Evolutionary conservation across 768 basidiomycete genomes (phyloP).

Genomic region (Auricularia cornea): DNA sequence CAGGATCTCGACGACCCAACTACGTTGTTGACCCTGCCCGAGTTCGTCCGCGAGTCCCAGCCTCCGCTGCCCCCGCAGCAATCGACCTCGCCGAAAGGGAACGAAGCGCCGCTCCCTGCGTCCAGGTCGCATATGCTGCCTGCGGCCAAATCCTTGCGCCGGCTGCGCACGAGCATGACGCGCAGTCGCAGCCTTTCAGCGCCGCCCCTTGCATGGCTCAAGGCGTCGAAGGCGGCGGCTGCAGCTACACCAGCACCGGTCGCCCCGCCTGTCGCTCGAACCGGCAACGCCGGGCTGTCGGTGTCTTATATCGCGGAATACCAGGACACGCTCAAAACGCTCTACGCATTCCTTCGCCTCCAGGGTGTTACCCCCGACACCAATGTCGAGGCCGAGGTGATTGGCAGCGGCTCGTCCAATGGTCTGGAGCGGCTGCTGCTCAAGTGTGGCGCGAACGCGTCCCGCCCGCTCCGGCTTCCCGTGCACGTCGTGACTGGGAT

Average conservation of each 20-base stretch:
- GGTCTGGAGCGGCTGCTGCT: constrained; percentile 52
- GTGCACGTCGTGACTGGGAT: constrained; percentile 51
- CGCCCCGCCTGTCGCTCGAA: neutral
- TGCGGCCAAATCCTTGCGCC: neutral
- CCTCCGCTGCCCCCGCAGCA: constrained; percentile 17
- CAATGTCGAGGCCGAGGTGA: constrained; percentile 52
- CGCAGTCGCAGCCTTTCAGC: constrained; percentile 49
- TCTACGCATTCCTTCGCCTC: constrained; percentile 65
- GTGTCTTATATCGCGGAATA: constrained; percentile 62
- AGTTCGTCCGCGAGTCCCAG: constrained; percentile 44
- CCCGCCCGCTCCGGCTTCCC: constrained; percentile 49
- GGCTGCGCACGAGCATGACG: neutral
- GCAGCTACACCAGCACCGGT: neutral
- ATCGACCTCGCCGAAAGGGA: neutral
- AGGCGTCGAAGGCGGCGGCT: neutral
- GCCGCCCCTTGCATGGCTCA: constrained; percentile 51
- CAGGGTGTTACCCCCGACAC: constrained; percentile 33
- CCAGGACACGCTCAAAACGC: constrained; percentile 76
- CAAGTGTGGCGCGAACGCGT: constrained; percentile 48
- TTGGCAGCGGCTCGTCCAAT: constrained; percentile 44
- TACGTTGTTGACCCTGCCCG: constrained; percentile 26
- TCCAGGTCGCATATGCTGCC: neutral
- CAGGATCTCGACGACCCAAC: constrained; percentile 25
- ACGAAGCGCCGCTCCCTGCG: neutral
- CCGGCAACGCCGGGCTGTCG: constrained; percentile 21